Conservation (phyloP, 2,329 filamentous ascomycete species). For the Ophiostoma novo-ulmi region DNA sequence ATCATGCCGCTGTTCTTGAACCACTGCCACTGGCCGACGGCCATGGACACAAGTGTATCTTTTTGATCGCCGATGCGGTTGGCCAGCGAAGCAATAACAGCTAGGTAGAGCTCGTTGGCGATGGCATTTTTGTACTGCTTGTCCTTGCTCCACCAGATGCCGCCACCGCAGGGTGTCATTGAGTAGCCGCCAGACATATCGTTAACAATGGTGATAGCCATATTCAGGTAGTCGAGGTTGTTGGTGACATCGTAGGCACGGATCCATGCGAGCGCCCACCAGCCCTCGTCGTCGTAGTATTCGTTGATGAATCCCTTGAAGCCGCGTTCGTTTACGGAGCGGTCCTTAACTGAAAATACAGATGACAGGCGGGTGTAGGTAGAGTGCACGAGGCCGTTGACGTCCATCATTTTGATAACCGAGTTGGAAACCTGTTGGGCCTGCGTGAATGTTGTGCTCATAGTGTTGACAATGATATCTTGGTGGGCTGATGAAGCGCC, state of each 20-base stretch:
- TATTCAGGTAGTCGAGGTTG: slow-evolving; percentile 44
- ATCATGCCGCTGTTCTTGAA: slow-evolving; percentile 48
- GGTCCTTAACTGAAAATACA: background rate
- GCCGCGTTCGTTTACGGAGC: slow-evolving; percentile 33
- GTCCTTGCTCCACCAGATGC: slow-evolving; percentile 55
- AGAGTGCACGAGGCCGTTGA: slow-evolving; percentile 37
- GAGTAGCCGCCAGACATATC: slow-evolving; percentile 43
- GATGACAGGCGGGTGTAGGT: slow-evolving; percentile 32
- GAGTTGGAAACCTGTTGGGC: slow-evolving; percentile 41
- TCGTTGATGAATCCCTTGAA: slow-evolving; percentile 49
- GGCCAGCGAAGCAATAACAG: slow-evolving; percentile 49
- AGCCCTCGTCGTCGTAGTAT: slow-evolving; percentile 58
- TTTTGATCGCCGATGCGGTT: slow-evolving; percentile 36
- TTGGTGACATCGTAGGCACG: slow-evolving; percentile 49
- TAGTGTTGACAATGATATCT: slow-evolving; percentile 39
- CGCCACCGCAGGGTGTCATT: slow-evolving; percentile 44
- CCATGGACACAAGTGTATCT: slow-evolving; percentile 42
- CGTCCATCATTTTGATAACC: slow-evolving; percentile 37
- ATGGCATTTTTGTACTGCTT: slow-evolving; percentile 48
- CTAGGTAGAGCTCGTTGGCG: slow-evolving; percentile 53
- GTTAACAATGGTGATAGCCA: slow-evolving; percentile 49
- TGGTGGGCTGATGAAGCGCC: slow-evolving; percentile 33
- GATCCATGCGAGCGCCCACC: slow-evolving; percentile 58
- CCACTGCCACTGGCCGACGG: slow-evolving; percentile 48
- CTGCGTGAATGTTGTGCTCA: slow-evolving; percentile 43